A percentile compares a stretch with the other conserved stretches of the same genome.
Conservation (phyloP, 2,329 filamentous ascomycete genomes). For the Fusarium coffeatum region DNA sequence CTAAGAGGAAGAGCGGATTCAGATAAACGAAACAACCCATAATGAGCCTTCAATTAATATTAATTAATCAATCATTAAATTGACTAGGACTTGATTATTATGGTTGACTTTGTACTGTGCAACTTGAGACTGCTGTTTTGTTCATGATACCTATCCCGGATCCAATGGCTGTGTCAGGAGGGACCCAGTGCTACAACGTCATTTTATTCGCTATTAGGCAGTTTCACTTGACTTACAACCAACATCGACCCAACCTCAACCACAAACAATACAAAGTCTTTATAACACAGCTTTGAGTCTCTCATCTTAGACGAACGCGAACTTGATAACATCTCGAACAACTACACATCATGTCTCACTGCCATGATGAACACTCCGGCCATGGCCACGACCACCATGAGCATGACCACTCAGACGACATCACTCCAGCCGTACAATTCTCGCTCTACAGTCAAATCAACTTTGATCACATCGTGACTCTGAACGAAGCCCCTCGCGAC, state of each 20-base stretch:
- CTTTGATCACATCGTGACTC: slow-evolving; percentile 83
- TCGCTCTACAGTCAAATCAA: slow-evolving; percentile 93
- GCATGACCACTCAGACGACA: slow-evolving; percentile 92
- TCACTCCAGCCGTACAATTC: slow-evolving; percentile 89
- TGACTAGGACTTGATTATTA: background rate
- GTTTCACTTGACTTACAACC: slow-evolving; percentile 30
- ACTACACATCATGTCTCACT: slow-evolving; percentile 55
- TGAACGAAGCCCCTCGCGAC: slow-evolving; percentile 80
- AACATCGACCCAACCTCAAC: slow-evolving; percentile 24
- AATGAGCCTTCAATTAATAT: slow-evolving; percentile 2
- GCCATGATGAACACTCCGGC: slow-evolving; percentile 63
- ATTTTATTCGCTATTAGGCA: slow-evolving; percentile 24
- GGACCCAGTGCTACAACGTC: slow-evolving; percentile 36
- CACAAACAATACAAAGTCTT: background rate
- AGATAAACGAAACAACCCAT: slow-evolving; percentile 41
- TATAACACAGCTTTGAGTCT: background rate
- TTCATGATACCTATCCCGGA: slow-evolving; percentile 17
- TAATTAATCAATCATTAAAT: background rate
- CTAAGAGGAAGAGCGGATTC: slow-evolving; percentile 58
- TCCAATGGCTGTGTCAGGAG: background rate
- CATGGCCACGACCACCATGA: slow-evolving; percentile 67
- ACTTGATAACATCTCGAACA: background rate
- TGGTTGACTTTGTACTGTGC: background rate
- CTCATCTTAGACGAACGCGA: background rate
- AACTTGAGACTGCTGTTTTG: slow-evolving; percentile 7